phyloP scores from a whole-genome alignment of 2,329 filamentous ascomycete species.

The Lachnellula arida region DNA sequence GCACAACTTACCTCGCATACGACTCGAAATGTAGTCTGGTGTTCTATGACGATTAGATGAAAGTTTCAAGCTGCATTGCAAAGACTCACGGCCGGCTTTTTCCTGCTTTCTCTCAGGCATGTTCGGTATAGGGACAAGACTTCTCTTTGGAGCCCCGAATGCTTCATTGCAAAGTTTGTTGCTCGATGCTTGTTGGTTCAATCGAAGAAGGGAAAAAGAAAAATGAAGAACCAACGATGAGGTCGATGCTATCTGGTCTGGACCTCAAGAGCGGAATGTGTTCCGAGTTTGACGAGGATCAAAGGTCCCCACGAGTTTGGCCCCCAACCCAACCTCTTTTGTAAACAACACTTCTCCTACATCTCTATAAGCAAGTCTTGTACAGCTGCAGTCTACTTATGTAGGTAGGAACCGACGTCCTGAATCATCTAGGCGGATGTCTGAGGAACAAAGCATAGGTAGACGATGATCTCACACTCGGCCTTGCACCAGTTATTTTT shows the following conservation, averaged over 20 bases:
- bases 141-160: slow-evolving; percentile 87
- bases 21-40: slow-evolving; percentile 56
- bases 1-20: slow-evolving; percentile 53
- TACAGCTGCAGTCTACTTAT: no score
- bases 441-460: no score
- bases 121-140: slow-evolving; percentile 81
- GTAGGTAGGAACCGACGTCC: no score
- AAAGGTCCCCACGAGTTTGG: neutral
- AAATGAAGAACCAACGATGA: no score
- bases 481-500: no score
- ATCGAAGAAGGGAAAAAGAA: neutral
- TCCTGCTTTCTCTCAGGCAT: slow-evolving; percentile 75
- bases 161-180: slow-evolving; percentile 38
- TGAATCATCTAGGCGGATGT: no score
- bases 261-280: neutral
- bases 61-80: slow-evolving; percentile 9
- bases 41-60: slow-evolving; percentile 37
- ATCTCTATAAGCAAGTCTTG: no score
- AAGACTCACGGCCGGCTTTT: slow-evolving; percentile 66
- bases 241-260: neutral
- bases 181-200: neutral
- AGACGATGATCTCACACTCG: no score
- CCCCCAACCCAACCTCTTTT: neutral
- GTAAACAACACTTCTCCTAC: no score
- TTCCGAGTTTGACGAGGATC: neutral